phyloP scores from a whole-genome alignment of 805 yeast genomes.

The Barnettozyma botsteinii region DNA sequence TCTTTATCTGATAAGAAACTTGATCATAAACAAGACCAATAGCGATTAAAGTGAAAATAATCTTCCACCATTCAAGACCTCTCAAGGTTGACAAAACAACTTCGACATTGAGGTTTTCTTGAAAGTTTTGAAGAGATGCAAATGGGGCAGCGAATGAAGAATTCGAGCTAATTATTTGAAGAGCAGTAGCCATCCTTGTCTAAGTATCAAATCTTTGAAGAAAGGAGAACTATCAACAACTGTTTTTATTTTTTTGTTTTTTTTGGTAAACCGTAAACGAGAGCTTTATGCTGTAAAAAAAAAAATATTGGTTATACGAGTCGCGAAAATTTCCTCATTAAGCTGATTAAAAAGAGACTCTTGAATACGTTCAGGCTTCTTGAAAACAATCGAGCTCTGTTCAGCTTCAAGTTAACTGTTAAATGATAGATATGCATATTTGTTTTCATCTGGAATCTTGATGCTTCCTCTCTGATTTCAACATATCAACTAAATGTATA shows the following conservation, averaged over 20 bases:
- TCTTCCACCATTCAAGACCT: slow-evolving; percentile 48
- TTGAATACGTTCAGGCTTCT: too few species aligned
- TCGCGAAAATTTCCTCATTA: neutral
- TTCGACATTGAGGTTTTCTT: slow-evolving; percentile 6
- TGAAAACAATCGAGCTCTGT: too few species aligned
- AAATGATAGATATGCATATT: too few species aligned
- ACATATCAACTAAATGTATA: too few species aligned
- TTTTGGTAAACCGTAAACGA: too few species aligned
- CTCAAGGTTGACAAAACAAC: slow-evolving; percentile 15
- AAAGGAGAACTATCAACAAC: neutral
- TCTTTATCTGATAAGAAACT: slow-evolving; percentile 67
- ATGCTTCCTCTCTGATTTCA: too few species aligned
- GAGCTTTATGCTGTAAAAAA: too few species aligned
- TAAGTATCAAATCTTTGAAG: neutral
- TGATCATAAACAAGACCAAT: slow-evolving; percentile 61
- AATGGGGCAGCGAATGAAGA: slow-evolving; percentile 12
- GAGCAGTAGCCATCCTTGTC: slow-evolving; percentile 18
- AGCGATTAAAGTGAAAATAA: slow-evolving; percentile 41
- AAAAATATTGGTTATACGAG: neutral
- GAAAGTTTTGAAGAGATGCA: slow-evolving; percentile 3
- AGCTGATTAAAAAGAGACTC: too few species aligned
- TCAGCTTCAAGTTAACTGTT: too few species aligned
- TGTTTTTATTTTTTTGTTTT: neutral
- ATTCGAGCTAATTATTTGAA: slow-evolving; percentile 18
- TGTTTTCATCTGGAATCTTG: too few species aligned